A percentile compares a stretch with the other conserved stretches of the same genome.
Conservation (phyloP, 768 basidiomycete species). For the Suillus decipiens region DNA sequence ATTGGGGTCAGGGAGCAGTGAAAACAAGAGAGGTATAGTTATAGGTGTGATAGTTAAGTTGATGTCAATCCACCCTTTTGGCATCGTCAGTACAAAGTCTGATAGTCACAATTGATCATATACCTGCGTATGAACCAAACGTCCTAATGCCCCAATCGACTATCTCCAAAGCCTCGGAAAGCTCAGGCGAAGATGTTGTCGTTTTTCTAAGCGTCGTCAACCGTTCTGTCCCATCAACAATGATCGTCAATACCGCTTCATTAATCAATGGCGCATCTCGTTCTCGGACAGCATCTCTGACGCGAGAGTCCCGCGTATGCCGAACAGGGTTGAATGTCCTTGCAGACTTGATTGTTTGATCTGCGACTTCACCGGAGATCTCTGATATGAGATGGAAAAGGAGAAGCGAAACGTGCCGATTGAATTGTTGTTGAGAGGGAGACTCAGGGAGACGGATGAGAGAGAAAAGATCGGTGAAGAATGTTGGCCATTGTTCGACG, state of each 20-base stretch:
- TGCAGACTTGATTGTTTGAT: conserved; percentile 90
- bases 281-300: conserved; percentile 89
- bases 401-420: conserved; percentile 83
- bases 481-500: conserved; percentile 80
- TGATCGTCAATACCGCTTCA: conserved; percentile 81
- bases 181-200: conserved; percentile 47
- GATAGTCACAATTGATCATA: conserved; percentile 35
- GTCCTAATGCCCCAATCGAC: conserved; percentile 93
- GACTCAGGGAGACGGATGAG: conserved; percentile 68
- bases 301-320: conserved; percentile 77
- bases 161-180: conserved; percentile 68
- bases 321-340: conserved; percentile 69
- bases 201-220: conserved; percentile 55
- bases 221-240: conserved; percentile 67
- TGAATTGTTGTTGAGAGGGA: conserved; percentile 60
- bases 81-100: conserved; percentile 8
- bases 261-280: conserved; percentile 87
- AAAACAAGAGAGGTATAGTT: conserved; percentile 84
- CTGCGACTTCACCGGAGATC: conserved; percentile 96
- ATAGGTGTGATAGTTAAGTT: conserved; percentile 91
- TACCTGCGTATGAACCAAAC: conserved; percentile 92
- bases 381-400: conserved; percentile 92
- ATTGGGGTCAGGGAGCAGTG: conserved; percentile 74
- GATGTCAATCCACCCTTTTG: conserved; percentile 94
- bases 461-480: conserved; percentile 78